Conservation (phyloP, 768 basidiomycete species). For the Suillus occidentalis region DNA sequence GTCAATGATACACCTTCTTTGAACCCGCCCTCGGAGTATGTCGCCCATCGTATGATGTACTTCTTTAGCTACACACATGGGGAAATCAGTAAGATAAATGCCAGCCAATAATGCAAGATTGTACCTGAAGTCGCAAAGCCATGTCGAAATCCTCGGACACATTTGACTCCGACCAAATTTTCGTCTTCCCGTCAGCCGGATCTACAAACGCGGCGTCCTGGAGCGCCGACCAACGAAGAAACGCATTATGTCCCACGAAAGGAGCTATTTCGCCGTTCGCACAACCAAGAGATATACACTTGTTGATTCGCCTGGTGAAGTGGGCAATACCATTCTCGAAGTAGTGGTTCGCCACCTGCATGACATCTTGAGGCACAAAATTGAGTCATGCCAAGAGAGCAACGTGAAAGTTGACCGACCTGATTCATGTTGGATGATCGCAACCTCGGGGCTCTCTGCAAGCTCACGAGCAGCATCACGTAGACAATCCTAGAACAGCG, state of each 20-base stretch:
- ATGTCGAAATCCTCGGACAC: constrained; percentile 87
- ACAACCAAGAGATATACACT: constrained; percentile 69
- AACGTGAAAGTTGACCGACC: constrained; percentile 37
- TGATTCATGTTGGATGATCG: constrained; percentile 85
- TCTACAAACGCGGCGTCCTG: constrained; percentile 79
- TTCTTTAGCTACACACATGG: background rate
- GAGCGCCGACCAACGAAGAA: constrained; percentile 80
- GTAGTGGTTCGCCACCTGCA: constrained; percentile 82
- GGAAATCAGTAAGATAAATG: constrained; percentile 2
- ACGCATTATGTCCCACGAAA: constrained; percentile 82
- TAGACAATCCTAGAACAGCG: constrained; percentile 63
- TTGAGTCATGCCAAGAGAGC: background rate
- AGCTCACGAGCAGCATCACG: constrained; percentile 83
- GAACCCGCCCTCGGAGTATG: constrained; percentile 78
- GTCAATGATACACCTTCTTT: constrained; percentile 87
- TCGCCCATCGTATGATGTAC: constrained; percentile 46
- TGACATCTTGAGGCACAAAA: constrained; percentile 52
- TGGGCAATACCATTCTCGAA: constrained; percentile 86
- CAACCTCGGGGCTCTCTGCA: constrained; percentile 73
- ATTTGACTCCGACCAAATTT: constrained; percentile 83
- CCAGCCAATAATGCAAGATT: constrained; percentile 35
- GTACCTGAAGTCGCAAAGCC: constrained; percentile 59
- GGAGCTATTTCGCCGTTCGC: constrained; percentile 71
- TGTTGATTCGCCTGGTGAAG: constrained; percentile 82
- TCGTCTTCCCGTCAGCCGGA: constrained; percentile 57